Percentiles rank a stretch among this genome's conserved stretches.
phyloP scores from a whole-genome alignment of 2,329 filamentous ascomycete species.

The Kalmusia sp. region DNA sequence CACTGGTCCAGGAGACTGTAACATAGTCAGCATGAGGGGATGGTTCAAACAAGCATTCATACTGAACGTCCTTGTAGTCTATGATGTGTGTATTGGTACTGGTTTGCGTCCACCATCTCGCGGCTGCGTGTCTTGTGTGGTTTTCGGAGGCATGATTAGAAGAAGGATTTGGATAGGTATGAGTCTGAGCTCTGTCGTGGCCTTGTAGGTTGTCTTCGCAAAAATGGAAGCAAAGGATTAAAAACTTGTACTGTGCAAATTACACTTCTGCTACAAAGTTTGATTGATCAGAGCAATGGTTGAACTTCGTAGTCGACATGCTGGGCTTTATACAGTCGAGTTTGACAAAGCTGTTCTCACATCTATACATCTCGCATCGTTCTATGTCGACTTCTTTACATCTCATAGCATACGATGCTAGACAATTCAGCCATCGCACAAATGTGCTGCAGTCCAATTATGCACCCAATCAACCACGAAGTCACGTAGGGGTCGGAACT shows the following conservation, averaged over 20 bases:
- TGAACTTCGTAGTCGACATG: background rate
- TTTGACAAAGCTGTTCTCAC: background rate
- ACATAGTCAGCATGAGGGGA: too few species aligned
- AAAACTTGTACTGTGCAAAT: too few species aligned
- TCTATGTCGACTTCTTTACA: background rate
- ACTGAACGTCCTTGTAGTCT: too few species aligned
- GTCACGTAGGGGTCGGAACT: background rate
- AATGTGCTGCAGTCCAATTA: background rate
- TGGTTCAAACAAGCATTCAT: too few species aligned
- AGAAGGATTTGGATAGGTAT: too few species aligned
- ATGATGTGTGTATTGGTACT: too few species aligned
- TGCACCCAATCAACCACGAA: background rate
- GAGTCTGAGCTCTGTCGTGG: too few species aligned
- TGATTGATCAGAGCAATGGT: background rate
- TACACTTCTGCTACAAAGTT: too few species aligned
- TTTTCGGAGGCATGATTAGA: background rate
- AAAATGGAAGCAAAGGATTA: too few species aligned
- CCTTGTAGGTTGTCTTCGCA: background rate
- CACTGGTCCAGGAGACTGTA: too few species aligned
- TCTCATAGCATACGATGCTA: background rate
- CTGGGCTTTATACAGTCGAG: background rate
- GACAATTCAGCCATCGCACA: background rate
- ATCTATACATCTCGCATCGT: background rate
- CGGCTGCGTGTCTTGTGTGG: background rate
- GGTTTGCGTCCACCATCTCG: constrained; percentile 2